phyloP scores from a whole-genome alignment of 768 basidiomycete species.

The Lanmaoa rubissima region DNA sequence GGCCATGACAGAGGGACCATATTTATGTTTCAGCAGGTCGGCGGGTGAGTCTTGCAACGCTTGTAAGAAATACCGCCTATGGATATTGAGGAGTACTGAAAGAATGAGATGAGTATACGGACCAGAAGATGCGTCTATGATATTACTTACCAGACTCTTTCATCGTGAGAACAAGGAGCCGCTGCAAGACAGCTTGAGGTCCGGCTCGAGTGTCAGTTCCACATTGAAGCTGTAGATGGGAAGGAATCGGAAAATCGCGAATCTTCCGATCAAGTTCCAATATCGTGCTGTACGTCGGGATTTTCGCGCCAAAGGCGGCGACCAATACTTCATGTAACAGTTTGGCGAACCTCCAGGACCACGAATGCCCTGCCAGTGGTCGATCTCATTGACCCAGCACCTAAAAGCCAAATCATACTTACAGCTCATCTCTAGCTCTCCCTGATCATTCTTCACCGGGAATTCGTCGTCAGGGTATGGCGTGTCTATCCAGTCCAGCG shows the following conservation, averaged over 20 bases:
- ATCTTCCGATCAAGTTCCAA: slow-evolving; percentile 59
- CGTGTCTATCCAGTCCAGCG: slow-evolving; percentile 52
- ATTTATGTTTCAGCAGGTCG: slow-evolving; percentile 59
- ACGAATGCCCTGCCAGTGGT: slow-evolving; percentile 46
- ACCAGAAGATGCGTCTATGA: background rate
- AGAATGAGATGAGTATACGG: background rate
- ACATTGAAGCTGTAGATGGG: slow-evolving; percentile 40
- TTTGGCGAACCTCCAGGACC: slow-evolving; percentile 54
- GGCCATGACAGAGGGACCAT: slow-evolving; percentile 67
- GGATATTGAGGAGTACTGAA: slow-evolving; percentile 62
- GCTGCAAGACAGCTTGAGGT: slow-evolving; percentile 36
- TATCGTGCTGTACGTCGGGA: slow-evolving; percentile 49
- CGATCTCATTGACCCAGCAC: background rate
- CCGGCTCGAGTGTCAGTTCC: slow-evolving; percentile 15
- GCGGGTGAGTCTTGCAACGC: slow-evolving; percentile 58
- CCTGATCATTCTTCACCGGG: slow-evolving; percentile 33
- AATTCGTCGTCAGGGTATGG: slow-evolving; percentile 48
- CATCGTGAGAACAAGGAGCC: slow-evolving; percentile 41
- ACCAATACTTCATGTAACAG: slow-evolving; percentile 52
- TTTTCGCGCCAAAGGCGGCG: slow-evolving; percentile 50
- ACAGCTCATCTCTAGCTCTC: slow-evolving; percentile 44
- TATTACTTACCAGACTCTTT: slow-evolving; percentile 50
- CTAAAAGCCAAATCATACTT: slow-evolving; percentile 15
- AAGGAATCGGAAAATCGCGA: slow-evolving; percentile 57
- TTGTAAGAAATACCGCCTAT: slow-evolving; percentile 66